Conservation (phyloP, 345 rosid species). For the Camelina laxa region DNA sequence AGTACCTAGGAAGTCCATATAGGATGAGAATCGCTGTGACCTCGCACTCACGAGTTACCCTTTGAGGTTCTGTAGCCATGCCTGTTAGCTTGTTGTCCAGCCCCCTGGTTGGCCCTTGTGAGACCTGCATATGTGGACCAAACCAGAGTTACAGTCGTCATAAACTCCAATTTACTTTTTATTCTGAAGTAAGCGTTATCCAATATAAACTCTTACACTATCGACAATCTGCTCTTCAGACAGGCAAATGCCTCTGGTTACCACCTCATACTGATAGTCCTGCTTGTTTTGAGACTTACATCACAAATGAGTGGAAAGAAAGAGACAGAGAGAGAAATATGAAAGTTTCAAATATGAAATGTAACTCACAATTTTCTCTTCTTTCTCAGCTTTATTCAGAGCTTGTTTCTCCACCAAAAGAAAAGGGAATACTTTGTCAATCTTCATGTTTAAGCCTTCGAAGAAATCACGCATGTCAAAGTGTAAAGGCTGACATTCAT, state of each 20-base stretch:
- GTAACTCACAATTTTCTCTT: slow-evolving; percentile 69
- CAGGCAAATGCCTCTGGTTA: slow-evolving; percentile 93
- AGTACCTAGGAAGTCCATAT: slow-evolving; percentile 91
- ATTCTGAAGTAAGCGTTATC: background rate
- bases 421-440: slow-evolving; percentile 80
- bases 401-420: slow-evolving; percentile 83
- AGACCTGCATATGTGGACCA: slow-evolving; percentile 54
- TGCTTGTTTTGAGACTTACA: slow-evolving; percentile 29
- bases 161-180: background rate
- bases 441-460: slow-evolving; percentile 80
- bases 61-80: slow-evolving; percentile 69
- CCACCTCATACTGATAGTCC: slow-evolving; percentile 79
- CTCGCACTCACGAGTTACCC: slow-evolving; percentile 66
- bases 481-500: slow-evolving; percentile 75
- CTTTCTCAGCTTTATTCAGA: slow-evolving; percentile 73
- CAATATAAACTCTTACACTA: slow-evolving; percentile 52
- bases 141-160: background rate
- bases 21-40: slow-evolving; percentile 92
- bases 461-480: slow-evolving; percentile 82
- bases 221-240: slow-evolving; percentile 79
- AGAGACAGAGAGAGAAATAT: background rate
- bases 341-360: background rate
- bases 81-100: slow-evolving; percentile 50
- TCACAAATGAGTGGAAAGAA: background rate
- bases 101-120: slow-evolving; percentile 55